phyloP scores from a whole-genome alignment of 306 rosid genomes.

The Urtica urens region DNA sequence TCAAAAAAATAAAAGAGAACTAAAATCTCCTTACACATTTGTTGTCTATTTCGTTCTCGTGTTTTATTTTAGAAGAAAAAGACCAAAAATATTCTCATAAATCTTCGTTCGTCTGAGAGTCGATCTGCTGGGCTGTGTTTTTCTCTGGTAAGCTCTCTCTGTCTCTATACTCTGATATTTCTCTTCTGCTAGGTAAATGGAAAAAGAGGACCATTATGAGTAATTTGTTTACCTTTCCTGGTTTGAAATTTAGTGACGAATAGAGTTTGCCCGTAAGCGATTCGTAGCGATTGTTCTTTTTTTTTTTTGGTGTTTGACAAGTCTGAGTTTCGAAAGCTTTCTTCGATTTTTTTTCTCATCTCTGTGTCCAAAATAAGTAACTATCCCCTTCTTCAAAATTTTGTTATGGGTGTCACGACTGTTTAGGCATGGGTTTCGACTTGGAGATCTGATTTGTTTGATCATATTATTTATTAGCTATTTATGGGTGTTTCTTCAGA shows the following conservation, averaged over 20 bases:
- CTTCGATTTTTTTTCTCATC: neutral
- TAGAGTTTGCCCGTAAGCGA: neutral
- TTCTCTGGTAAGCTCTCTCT: slow-evolving; percentile 25
- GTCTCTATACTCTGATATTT: neutral
- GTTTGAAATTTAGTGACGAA: neutral
- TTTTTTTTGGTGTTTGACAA: neutral
- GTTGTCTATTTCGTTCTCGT: slow-evolving; percentile 1
- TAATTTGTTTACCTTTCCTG: neutral
- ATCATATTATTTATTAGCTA: too few species aligned
- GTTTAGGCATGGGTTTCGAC: neutral
- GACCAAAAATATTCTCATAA: too few species aligned
- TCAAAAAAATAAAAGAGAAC: neutral
- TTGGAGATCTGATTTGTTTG: slow-evolving; percentile 21
- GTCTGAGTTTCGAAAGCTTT: neutral
- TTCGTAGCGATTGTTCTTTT: neutral
- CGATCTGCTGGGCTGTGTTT: slow-evolving; percentile 10
- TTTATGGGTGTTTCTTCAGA: too few species aligned
- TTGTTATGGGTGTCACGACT: too few species aligned
- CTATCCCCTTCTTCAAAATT: too few species aligned
- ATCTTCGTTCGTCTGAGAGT: neutral
- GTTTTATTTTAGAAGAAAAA: too few species aligned
- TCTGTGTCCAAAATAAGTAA: too few species aligned
- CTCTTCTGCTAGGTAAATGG: slow-evolving; percentile 5
- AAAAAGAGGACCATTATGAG: neutral
- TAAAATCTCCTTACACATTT: neutral